Base-by-base conservation (phyloP, 345 rosid genomes). In the Ceriops zippeliana region DNA sequence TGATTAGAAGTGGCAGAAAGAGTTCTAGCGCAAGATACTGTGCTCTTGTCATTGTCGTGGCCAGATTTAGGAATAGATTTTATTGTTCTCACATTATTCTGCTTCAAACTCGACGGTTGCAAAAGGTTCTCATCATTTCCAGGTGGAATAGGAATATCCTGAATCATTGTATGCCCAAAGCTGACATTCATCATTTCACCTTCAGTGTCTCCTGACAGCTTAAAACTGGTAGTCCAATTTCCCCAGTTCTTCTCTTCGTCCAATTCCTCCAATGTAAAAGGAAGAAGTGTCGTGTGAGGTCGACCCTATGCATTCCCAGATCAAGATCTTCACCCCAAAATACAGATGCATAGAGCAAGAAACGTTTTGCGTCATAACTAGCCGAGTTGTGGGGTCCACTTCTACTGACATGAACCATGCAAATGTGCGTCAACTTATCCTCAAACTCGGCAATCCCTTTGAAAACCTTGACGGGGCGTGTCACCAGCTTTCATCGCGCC, bases 281-380 rank as follows among this genome's bases (percentile, higher is more conserved):
- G 98, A 76, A 93, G 93, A 77, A 93, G 72, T 68, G 86, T 88
- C 0, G 98, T 87, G 68, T 87, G 68, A 93, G 92, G 64, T 93
- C 97, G 77, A 93, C 85, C 66, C 97, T 88, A 73, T 93, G 98
- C 85, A 89, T 93, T 47, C 97, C 98, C 80, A 93, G 75, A 82
- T 93, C 97, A 81, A 87, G 79, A 62, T 85, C 97, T 1, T 86
- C 90, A n/a, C 79, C 75, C 71, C 84, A 89, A 74, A 77, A 73
- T 68, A 84, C 78, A 49, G 86, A 74, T 46, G 82, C 92, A 73
- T 82, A 89, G 47, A 93, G 85, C 86, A 90, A 80, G 83, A 90
- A 93, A 85, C 87, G 96, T 73, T 89, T 93, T 15, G 96, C 92
- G 77, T 93, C 98, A 65, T 93, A 93, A 81, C 89, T 93, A 57